These are phyloP conservation scores for Phytophthora pistaciae DNA, from an alignment of 352 stramenopile species.

Conservation along the genomic window DNA sequence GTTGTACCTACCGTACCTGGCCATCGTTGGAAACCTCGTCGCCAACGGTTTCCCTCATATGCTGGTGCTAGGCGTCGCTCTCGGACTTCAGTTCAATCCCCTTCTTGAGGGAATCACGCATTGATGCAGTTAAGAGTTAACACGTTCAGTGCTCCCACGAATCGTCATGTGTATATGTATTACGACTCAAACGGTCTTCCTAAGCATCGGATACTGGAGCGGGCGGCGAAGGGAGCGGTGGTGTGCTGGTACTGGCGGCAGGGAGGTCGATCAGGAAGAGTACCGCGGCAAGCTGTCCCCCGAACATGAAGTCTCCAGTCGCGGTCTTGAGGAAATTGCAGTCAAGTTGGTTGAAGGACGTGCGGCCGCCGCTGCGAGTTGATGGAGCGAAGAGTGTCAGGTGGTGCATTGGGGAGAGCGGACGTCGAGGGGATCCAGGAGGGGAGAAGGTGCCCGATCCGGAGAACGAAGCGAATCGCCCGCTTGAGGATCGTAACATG, in stretches of 20 bases:
- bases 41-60: conserved; percentile 80
- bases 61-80: conserved; percentile 64
- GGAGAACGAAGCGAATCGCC: conserved; percentile 58
- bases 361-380: conserved; percentile 21
- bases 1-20: conserved; percentile 80
- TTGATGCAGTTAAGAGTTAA: conserved; percentile 13
- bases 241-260: neutral
- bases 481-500: conserved; percentile 27
- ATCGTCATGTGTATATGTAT: neutral
- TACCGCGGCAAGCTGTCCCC: conserved; percentile 50
- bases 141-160: neutral
- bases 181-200: neutral
- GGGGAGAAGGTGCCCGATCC: conserved; percentile 25
- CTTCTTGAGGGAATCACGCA: conserved; percentile 54
- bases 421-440: conserved; percentile 13
- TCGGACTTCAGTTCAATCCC: conserved; percentile 63
- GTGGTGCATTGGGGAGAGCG: conserved; percentile 20
- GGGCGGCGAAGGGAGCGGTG: neutral
- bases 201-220: neutral
- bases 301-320: conserved; percentile 52
- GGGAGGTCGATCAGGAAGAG: conserved; percentile 51
- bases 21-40: conserved; percentile 69
- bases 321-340: conserved; percentile 37
- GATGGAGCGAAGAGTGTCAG: conserved; percentile 34
- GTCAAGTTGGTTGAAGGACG: conserved; percentile 45